phyloP scores from a whole-genome alignment of 2,329 filamentous ascomycete species.

The Penicillium sp. region DNA sequence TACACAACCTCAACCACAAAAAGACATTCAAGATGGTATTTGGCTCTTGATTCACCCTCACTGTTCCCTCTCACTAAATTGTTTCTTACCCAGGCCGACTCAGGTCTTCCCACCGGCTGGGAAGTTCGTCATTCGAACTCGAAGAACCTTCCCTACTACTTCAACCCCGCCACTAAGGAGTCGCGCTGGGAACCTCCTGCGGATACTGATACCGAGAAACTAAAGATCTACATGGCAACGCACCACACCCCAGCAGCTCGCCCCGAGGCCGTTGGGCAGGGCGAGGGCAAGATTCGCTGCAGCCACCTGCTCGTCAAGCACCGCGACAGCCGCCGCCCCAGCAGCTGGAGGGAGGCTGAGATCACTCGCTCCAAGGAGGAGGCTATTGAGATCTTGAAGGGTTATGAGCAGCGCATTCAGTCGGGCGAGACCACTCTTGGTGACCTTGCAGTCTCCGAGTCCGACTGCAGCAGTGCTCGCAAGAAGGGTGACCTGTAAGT shows the following conservation, averaged over 20 bases:
- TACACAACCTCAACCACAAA: background rate
- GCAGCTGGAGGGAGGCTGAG: slow-evolving; percentile 86
- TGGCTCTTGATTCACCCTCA: background rate
- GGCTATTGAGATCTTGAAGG: slow-evolving; percentile 72
- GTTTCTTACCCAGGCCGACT: slow-evolving; percentile 57
- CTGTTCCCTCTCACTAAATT: background rate
- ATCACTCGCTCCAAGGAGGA: slow-evolving; percentile 90
- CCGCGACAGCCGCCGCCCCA: slow-evolving; percentile 78
- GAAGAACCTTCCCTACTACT: slow-evolving; percentile 98
- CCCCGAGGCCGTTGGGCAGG: slow-evolving; percentile 38
- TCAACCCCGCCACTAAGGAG: slow-evolving; percentile 80
- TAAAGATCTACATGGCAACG: slow-evolving; percentile 90
- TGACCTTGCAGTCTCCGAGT: slow-evolving; percentile 83
- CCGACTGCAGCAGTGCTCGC: slow-evolving; percentile 90
- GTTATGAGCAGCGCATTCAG: slow-evolving; percentile 73
- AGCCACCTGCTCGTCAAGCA: slow-evolving; percentile 96
- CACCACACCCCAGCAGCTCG: slow-evolving; percentile 62
- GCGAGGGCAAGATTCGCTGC: slow-evolving; percentile 83
- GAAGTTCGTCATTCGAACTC: slow-evolving; percentile 97
- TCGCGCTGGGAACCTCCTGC: slow-evolving; percentile 93
- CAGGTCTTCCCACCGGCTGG: slow-evolving; percentile 82
- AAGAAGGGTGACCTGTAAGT: slow-evolving; percentile 85
- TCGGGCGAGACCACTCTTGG: slow-evolving; percentile 67
- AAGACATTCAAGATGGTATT: slow-evolving; percentile 10
- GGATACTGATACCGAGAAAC: slow-evolving; percentile 83